phyloP scores from a whole-genome alignment of 139 green algal genomes.

The Tetratostichococcus sp. region DNA sequence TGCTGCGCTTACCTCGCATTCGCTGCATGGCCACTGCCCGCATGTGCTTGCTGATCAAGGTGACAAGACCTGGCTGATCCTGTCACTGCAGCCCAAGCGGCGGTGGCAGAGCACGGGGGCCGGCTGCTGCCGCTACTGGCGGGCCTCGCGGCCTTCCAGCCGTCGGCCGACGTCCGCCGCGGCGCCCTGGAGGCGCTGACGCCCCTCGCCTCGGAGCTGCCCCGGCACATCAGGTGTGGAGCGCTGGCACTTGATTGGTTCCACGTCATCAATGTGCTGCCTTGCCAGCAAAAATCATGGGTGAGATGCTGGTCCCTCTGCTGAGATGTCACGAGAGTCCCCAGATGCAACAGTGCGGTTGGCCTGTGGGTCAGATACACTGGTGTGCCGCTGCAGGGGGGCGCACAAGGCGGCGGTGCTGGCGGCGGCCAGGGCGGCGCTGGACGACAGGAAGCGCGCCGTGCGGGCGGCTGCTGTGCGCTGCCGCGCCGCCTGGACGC shows the following conservation, averaged over 20 bases:
- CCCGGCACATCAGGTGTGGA: no score
- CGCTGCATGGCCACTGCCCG: no score
- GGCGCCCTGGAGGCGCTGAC: background rate
- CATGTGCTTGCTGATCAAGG: no score
- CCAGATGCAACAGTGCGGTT: no score
- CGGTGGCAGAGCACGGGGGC: background rate
- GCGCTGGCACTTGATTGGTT: conserved; percentile 6
- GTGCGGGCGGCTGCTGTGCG: conserved; percentile 20
- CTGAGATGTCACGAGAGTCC: no score
- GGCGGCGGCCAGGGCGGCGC: conserved; percentile 3
- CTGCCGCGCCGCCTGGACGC: conserved; percentile 16
- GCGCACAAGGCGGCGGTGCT: conserved; percentile 3
- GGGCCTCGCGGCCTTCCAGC: background rate
- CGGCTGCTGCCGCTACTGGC: background rate
- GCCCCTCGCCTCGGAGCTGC: conserved; percentile 1
- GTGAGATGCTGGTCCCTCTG: no score
- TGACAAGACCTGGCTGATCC: no score
- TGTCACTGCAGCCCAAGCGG: background rate
- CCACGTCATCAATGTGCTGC: no score
- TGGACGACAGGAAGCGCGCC: conserved; percentile 21
- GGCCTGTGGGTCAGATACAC: no score
- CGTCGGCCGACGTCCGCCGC: background rate
- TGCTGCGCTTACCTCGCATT: no score
- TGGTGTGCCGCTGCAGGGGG: background rate
- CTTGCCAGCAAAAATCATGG: no score